Conservation (phyloP, 2,329 filamentous ascomycete genomes). For the Daldinia sp. region DNA sequence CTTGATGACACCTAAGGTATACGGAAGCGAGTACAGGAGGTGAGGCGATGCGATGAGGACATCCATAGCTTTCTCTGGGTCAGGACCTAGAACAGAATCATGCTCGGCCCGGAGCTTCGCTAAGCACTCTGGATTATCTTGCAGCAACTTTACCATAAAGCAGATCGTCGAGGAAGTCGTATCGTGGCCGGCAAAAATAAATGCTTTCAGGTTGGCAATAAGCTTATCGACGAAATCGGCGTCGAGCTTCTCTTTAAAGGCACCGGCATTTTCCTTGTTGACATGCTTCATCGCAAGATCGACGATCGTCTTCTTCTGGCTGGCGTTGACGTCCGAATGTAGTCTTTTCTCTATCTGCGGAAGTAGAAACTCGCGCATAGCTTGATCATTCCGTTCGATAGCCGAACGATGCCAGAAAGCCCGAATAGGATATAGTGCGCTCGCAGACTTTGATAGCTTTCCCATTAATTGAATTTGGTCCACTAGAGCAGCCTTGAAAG, state of each 20-base stretch:
- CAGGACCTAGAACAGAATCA: constrained; percentile 51
- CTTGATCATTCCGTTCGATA: constrained; percentile 45
- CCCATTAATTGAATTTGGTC: constrained; percentile 44
- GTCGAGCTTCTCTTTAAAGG: constrained; percentile 40
- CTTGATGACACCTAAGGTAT: constrained; percentile 55
- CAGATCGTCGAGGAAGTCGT: constrained; percentile 54
- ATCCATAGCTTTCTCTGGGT: constrained; percentile 44
- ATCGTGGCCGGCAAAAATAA: constrained; percentile 56
- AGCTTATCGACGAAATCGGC: constrained; percentile 48
- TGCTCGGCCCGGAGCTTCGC: constrained; percentile 54
- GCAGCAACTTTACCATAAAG: constrained; percentile 51
- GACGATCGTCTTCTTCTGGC: constrained; percentile 47
- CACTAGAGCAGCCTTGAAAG: constrained; percentile 44
- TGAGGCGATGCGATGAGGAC: constrained; percentile 42
- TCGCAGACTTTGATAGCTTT: constrained; percentile 35
- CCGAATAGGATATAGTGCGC: constrained; percentile 34
- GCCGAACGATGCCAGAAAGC: constrained; percentile 44
- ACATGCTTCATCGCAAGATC: constrained; percentile 47
- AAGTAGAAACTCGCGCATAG: constrained; percentile 44
- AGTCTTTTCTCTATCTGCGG: constrained; percentile 46
- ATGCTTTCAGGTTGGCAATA: constrained; percentile 53
- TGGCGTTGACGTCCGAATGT: constrained; percentile 27
- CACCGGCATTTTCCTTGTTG: constrained; percentile 43
- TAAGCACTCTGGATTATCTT: constrained; percentile 50
- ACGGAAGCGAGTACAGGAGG: constrained; percentile 53